Conservation (phyloP, 495 filamentous ascomycete genomes). For the Evansstolkia leycettana region DNA sequence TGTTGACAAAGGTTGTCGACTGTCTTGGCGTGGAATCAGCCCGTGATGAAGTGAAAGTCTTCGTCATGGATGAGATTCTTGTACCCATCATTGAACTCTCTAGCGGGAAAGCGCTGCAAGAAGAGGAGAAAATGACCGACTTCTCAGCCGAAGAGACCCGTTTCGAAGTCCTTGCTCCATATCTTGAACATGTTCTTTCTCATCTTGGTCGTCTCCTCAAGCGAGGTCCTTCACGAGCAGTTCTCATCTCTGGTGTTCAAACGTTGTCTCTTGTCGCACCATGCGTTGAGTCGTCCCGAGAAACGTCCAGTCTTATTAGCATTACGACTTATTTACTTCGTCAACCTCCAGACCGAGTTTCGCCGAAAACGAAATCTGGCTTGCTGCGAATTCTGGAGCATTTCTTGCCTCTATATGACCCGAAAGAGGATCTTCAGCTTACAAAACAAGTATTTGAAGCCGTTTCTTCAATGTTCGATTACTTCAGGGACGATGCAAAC, state of each 20-base stretch:
- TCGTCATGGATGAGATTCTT: slow-evolving; percentile 62
- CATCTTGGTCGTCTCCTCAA: slow-evolving; percentile 56
- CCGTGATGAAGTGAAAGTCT: slow-evolving; percentile 81
- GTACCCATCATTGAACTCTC: slow-evolving; percentile 45
- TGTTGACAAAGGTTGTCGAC: slow-evolving; percentile 58
- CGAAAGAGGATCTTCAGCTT: slow-evolving; percentile 32
- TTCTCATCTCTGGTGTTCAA: slow-evolving; percentile 69
- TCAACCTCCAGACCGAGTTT: slow-evolving; percentile 71
- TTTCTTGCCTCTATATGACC: slow-evolving; percentile 53
- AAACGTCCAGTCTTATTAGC: slow-evolving; percentile 59
- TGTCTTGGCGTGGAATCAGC: slow-evolving; percentile 60
- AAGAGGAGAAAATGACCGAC: slow-evolving; percentile 40
- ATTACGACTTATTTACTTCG: slow-evolving; percentile 70
- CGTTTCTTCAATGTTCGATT: slow-evolving; percentile 66
- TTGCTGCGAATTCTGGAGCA: slow-evolving; percentile 62
- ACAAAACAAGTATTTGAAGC: slow-evolving; percentile 46
- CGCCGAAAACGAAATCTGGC: slow-evolving; percentile 68
- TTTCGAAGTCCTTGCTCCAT: slow-evolving; percentile 51
- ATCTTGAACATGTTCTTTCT: slow-evolving; percentile 54
- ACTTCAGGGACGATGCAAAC: slow-evolving; percentile 68
- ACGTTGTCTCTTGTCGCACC: slow-evolving; percentile 63
- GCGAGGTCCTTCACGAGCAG: slow-evolving; percentile 55
- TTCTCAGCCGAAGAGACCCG: slow-evolving; percentile 37
- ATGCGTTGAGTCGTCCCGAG: slow-evolving; percentile 53
- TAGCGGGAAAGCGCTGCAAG: slow-evolving; percentile 30